Evolutionary conservation across 2,329 filamentous ascomycete genomes (phyloP).

Genomic region (Alternaria viburni): DNA sequence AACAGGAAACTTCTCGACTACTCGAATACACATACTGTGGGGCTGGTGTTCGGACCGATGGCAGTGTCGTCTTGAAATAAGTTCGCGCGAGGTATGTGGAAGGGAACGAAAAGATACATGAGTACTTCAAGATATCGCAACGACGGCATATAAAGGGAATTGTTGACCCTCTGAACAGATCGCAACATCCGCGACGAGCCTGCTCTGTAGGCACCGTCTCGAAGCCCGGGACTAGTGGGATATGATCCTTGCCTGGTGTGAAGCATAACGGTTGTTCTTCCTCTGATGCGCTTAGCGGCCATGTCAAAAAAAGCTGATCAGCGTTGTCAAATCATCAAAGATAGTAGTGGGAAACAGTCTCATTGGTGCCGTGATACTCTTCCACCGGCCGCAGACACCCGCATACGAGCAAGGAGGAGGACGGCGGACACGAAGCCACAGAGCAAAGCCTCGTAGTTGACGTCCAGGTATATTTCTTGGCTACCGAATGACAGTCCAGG

Average conservation of each 20-base stretch:
- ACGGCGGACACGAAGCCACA: slow-evolving; percentile 5
- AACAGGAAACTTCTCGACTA: slow-evolving; percentile 46
- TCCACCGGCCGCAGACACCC: slow-evolving; percentile 4
- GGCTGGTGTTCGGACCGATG: not conserved
- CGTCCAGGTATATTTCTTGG: slow-evolving; percentile 1
- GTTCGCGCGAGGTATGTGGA: not conserved
- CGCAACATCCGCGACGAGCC: not conserved
- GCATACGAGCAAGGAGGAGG: slow-evolving; percentile 2
- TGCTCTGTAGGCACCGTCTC: not conserved
- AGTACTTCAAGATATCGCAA: not conserved
- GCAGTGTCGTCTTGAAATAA: not conserved
- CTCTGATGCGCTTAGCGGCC: not conserved
- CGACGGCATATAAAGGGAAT: not conserved
- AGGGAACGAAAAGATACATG: not conserved
- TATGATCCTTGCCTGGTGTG: not conserved
- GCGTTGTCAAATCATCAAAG: not conserved
- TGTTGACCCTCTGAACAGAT: not conserved
- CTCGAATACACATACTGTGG: slow-evolving; percentile 42
- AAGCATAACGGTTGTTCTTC: not conserved
- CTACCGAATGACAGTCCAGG: slow-evolving; percentile 9
- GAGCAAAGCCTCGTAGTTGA: not conserved
- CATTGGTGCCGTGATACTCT: slow-evolving; percentile 10
- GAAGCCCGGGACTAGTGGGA: not conserved
- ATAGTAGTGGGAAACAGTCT: not conserved
- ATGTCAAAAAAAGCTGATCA: not conserved